Evolutionary conservation across 495 filamentous ascomycete species (phyloP), one percentile per base, ranked within the genome.

Genomic region (Niebla homalea): DNA sequence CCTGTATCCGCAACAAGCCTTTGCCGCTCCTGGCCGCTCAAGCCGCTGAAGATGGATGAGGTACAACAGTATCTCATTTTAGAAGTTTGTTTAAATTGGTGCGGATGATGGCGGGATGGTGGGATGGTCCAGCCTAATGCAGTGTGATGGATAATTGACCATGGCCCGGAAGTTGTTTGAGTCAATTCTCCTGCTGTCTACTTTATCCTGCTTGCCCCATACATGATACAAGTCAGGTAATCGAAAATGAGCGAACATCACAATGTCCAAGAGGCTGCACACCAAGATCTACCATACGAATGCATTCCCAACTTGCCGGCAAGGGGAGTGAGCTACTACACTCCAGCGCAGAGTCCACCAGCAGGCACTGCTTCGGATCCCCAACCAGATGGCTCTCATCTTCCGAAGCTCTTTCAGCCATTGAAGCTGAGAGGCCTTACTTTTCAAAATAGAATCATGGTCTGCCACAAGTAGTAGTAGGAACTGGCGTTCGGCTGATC

Each of bases 321-420:
- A 14, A 47, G 61, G 44, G 75, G 74, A 40, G 72, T 84, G 53
- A 70, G 79, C 32, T 87, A 80, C 69, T 87, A 77, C 66, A 83
- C 83, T 0, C 83, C 83, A 2, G 71, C 66, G 2, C 83, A 87
- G 57, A 56, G 64, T 2, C 78, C 80, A 1, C 76, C 82, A 1
- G 72, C 79, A 5, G 83, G 83, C 10, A 84, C 80, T 1, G 80
- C 82, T 4, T 68, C 73, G 6, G 65, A 79, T 49, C 76, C 79
- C 6, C 77, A 84, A 50, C 67, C 72, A 3, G 67, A 73, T 63
- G 74, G 73, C 20, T 69, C 68, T 29, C 56, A 67, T 4, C 71
- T 77, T 20, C 81, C 83, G 0, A 87, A 82, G 62, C 73, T 87
- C n/a, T 88, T 84, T 60, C 69, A 74, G 56, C 80, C 80, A 1